A percentile compares a stretch with the other conserved stretches of the same genome.
These are phyloP conservation scores for Medicago lupulina DNA, from an alignment of 306 rosid species.

Conservation along the genomic window DNA sequence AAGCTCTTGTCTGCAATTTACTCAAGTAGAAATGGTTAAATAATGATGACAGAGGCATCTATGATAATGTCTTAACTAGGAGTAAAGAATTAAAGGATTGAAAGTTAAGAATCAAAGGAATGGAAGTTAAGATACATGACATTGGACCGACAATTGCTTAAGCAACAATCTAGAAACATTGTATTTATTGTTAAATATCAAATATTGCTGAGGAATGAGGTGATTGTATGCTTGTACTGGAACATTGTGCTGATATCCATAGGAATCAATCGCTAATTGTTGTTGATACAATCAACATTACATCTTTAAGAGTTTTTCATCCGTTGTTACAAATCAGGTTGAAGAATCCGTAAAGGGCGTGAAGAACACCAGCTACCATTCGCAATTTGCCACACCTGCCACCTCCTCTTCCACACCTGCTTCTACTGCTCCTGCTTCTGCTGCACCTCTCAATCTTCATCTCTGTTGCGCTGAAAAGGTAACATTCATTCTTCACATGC, in stretches of 20 bases:
- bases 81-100: too few species aligned
- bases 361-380: background rate
- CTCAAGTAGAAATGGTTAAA: background rate
- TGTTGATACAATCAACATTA: background rate
- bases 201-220: background rate
- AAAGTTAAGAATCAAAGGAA: too few species aligned
- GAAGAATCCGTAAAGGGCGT: background rate
- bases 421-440: background rate
- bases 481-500: background rate
- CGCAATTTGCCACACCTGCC: background rate
- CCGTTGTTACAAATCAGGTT: background rate
- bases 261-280: background rate
- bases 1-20: too few species aligned
- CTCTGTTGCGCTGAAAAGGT: background rate
- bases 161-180: background rate
- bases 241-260: background rate
- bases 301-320: background rate
- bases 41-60: background rate
- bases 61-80: too few species aligned
- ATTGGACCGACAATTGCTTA: background rate
- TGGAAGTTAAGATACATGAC: background rate
- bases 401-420: background rate
- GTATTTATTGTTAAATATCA: too few species aligned
- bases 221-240: background rate
- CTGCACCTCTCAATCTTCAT: background rate